A percentile compares a stretch with the other conserved stretches of the same genome.
phyloP scores from a whole-genome alignment of 2,329 filamentous ascomycete species.

The Trichocomaceae sp. region DNA sequence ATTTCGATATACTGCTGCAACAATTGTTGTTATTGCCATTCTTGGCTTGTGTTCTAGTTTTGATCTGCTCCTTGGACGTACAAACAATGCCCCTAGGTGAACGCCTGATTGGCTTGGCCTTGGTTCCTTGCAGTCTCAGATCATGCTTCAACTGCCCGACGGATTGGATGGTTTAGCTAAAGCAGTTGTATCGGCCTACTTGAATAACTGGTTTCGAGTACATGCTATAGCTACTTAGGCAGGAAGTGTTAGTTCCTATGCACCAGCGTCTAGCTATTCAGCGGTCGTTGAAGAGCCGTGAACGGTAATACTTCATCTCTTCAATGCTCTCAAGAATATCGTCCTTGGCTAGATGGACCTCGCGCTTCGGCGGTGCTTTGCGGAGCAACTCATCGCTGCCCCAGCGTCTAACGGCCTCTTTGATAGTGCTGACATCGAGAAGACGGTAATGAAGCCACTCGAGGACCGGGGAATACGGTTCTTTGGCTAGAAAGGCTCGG shows the following conservation, averaged over 20 bases:
- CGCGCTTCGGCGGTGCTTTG: constrained; percentile 64
- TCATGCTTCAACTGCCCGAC: background rate
- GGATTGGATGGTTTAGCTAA: too few species aligned
- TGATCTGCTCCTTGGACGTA: too few species aligned
- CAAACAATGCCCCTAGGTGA: too few species aligned
- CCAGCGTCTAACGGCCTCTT: constrained; percentile 85
- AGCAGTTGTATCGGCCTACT: too few species aligned
- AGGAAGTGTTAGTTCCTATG: background rate
- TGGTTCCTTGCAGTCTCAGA: background rate
- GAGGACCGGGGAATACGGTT: constrained; percentile 66
- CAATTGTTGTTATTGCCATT: too few species aligned
- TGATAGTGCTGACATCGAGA: constrained; percentile 84
- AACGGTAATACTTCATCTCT: constrained; percentile 78
- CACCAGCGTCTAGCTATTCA: background rate
- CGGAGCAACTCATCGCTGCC: constrained; percentile 54
- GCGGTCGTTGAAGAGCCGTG: constrained; percentile 55
- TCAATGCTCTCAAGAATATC: constrained; percentile 95
- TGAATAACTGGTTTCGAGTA: background rate
- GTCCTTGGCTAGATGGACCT: constrained; percentile 71
- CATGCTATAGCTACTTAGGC: background rate
- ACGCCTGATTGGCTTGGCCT: background rate
- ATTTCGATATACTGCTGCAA: too few species aligned
- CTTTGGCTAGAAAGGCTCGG: constrained; percentile 66
- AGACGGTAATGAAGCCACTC: constrained; percentile 83
- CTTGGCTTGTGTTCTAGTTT: too few species aligned